Conservation (phyloP, 306 rosid species). For the Trichosanthes truncata region DNA sequence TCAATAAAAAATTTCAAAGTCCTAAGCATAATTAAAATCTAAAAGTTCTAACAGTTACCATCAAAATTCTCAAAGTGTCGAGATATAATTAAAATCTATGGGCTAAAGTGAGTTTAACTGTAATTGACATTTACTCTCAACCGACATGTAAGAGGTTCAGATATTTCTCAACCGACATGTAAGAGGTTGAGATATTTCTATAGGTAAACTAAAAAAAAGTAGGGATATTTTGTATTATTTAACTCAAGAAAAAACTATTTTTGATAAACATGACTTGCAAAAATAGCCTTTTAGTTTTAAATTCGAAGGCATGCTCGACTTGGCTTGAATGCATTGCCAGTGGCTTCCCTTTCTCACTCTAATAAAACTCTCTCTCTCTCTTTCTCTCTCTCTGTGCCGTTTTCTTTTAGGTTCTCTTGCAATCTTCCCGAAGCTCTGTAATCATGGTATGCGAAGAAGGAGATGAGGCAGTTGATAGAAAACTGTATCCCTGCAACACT, state of each 20-base stretch:
- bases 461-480: neutral
- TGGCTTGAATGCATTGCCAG: neutral
- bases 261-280: neutral
- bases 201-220: too few species aligned
- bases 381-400: neutral
- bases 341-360: neutral
- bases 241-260: neutral
- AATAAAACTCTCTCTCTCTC: neutral
- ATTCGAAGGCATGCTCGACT: neutral
- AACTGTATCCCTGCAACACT: neutral
- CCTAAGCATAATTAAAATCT: too few species aligned
- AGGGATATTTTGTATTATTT: too few species aligned
- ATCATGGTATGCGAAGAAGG: neutral
- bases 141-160: too few species aligned
- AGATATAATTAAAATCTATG: too few species aligned
- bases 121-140: too few species aligned
- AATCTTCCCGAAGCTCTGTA: neutral
- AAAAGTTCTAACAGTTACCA: too few species aligned
- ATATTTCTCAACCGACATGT: too few species aligned
- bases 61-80: too few species aligned
- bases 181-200: too few species aligned
- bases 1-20: too few species aligned
- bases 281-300: neutral
- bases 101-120: too few species aligned
- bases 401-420: neutral